phyloP scores from a whole-genome alignment of 2,329 filamentous ascomycete genomes.

The Penicillium sp. region DNA sequence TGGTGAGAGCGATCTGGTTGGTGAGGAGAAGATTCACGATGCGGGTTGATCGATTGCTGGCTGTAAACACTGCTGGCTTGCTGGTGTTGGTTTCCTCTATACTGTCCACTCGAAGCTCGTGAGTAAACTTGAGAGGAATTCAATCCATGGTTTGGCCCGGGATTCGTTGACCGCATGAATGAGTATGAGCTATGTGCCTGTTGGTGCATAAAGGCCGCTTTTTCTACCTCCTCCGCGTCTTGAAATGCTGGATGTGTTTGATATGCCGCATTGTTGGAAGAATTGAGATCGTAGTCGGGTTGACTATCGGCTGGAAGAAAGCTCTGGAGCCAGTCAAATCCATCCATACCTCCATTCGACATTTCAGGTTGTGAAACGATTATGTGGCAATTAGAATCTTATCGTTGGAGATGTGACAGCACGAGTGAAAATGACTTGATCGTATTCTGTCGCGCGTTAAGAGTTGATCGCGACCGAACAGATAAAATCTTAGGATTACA shows the following conservation, averaged over 20 bases:
- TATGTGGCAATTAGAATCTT: background rate
- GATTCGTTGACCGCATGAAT: background rate
- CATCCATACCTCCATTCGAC: background rate
- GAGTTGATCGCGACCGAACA: background rate
- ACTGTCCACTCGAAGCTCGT: background rate
- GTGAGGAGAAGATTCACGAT: background rate
- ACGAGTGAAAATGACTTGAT: background rate
- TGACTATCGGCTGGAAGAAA: background rate
- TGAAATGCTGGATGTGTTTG: constrained; percentile 12
- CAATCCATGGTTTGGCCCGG: background rate
- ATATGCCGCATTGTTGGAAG: background rate
- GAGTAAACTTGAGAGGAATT: background rate
- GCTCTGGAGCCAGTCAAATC: background rate
- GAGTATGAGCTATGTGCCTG: background rate
- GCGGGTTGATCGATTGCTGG: background rate
- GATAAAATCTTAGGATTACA: no score
- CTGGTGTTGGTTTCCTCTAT: background rate
- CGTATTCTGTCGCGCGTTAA: background rate
- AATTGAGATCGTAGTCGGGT: background rate
- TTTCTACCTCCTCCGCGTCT: constrained; percentile 6
- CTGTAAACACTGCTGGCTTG: background rate
- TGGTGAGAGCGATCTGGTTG: background rate
- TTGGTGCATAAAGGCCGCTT: background rate
- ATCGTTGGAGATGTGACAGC: background rate
- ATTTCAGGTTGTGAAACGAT: background rate